Conservation (phyloP, 129 eudicot species). For the Flaveria brownii region DNA sequence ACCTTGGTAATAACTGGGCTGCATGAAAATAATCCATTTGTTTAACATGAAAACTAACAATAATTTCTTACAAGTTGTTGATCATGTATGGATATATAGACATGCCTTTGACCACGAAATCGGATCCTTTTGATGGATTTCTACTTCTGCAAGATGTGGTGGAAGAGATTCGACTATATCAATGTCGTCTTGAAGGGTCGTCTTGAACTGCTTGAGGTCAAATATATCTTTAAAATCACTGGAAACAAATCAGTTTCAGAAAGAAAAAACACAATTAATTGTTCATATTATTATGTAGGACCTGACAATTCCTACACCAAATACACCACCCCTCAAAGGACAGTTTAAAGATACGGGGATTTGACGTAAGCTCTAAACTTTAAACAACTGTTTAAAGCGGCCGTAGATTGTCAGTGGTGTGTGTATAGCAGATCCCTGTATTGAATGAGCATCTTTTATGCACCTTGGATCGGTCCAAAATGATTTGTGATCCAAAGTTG, state of each 20-base stretch:
- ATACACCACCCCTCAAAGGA: too few relatives aligned
- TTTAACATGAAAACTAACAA: not conserved
- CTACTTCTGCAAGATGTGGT: constrained; percentile 23
- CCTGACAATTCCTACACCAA: too few relatives aligned
- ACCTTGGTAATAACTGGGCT: constrained; percentile 57
- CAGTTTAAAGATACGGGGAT: too few relatives aligned
- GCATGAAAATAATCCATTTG: constrained; percentile 27
- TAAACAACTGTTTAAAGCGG: too few relatives aligned
- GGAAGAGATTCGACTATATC: constrained; percentile 62
- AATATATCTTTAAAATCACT: constrained; percentile 68
- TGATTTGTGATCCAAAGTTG: constrained; percentile 60
- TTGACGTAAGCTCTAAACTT: too few relatives aligned
- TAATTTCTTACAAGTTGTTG: not conserved
- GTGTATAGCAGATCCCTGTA: too few relatives aligned
- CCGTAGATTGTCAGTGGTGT: too few relatives aligned
- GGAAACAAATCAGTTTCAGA: constrained; percentile 36
- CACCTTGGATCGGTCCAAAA: constrained; percentile 73
- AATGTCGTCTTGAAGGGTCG: constrained; percentile 49
- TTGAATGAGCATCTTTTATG: not conserved
- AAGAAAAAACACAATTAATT: not conserved
- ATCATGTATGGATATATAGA: not conserved
- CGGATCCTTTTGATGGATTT: constrained; percentile 45
- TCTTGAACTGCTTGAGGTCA: constrained; percentile 54
- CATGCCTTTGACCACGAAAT: constrained; percentile 76
- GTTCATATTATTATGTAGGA: not conserved